phyloP scores from a whole-genome alignment of 768 basidiomycete genomes.

The Kwoniella pini region DNA sequence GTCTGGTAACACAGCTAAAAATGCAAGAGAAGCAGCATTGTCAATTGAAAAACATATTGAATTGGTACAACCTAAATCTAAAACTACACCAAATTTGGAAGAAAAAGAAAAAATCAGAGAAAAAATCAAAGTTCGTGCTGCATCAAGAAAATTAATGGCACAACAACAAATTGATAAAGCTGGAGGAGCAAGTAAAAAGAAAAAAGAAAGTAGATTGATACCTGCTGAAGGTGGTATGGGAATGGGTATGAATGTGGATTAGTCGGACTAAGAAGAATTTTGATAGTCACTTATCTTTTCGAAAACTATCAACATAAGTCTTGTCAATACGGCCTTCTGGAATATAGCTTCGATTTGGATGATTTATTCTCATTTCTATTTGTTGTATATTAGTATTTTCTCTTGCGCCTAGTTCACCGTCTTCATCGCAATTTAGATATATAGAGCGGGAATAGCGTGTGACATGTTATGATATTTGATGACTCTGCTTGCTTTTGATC shows the following conservation, averaged over 20 bases:
- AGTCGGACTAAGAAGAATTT: conserved; percentile 3
- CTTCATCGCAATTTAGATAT: background rate
- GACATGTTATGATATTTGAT: background rate
- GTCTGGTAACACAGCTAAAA: conserved; percentile 75
- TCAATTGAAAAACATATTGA: conserved; percentile 64
- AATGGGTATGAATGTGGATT: conserved; percentile 62
- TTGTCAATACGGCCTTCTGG: too few species aligned
- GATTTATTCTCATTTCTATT: too few species aligned
- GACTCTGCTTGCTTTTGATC: too few species aligned
- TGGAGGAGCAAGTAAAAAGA: conserved; percentile 59
- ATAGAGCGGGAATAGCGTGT: background rate
- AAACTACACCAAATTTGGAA: conserved; percentile 59
- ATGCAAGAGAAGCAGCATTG: conserved; percentile 59
- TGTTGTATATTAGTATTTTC: conserved; percentile 8
- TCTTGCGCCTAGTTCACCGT: background rate
- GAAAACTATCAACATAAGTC: too few species aligned
- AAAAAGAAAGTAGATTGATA: conserved; percentile 67
- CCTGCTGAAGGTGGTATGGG: conserved; percentile 83
- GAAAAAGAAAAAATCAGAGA: conserved; percentile 63
- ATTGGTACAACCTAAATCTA: conserved; percentile 52
- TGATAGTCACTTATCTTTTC: too few species aligned
- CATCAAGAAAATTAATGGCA: conserved; percentile 43
- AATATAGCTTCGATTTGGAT: too few species aligned
- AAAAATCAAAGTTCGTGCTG: conserved; percentile 67
- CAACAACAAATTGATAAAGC: conserved; percentile 39